Base-by-base conservation (phyloP, 495 filamentous ascomycete species). In the Neurospora discreta region DNA sequence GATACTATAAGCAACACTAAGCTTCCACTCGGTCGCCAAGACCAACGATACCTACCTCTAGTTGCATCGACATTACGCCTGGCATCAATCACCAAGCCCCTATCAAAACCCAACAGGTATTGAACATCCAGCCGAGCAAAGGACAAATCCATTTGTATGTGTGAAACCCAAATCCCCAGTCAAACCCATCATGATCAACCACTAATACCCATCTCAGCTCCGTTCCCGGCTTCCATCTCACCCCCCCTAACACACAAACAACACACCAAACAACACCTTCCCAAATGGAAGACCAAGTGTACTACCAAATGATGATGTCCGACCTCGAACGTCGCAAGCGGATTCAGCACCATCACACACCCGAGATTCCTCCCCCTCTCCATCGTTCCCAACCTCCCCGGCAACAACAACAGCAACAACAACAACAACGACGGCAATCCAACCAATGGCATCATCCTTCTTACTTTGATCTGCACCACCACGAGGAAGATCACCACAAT, bases 211-310 rank as follows among this genome's bases (percentile, higher is more conserved):
- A 60, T 18, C 23, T 6, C 52, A 60, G 52, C 42, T n/a, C n/a
- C n/a, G n/a, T n/a, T 44, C 18, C 18, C 33, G 5, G 0, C 1
- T 33, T 33, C 33, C n/a, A n/a, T n/a, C 1, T 2, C 18, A 15
- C 2, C 40, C 18, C n/a, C 18, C 15, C 23, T n/a, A 46, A 11
- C 9, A 46, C 8, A n/a, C n/a, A n/a, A n/a, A n/a, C 42, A 43
- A 23, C 23, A n/a, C 43, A 44, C 3, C 8, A 42, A 46, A 52
- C 44, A 52, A 13, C 16, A 52, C 11, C 44, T 23, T 13, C 20
- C 44, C n/a, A n/a, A 30, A 78, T 78, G 77, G 77, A 78, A 60
- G 77, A 78, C 72, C 73, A 78, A 73, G 75, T 75, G 40, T 78
- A 77, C 72, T 78, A 75, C 70, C 72, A 78, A 69, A 73, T 75